Evolutionary conservation across 2,329 filamentous ascomycete species (phyloP), one percentile per base, ranked within the genome.

Genomic region (Trichoderma hamatum): DNA sequence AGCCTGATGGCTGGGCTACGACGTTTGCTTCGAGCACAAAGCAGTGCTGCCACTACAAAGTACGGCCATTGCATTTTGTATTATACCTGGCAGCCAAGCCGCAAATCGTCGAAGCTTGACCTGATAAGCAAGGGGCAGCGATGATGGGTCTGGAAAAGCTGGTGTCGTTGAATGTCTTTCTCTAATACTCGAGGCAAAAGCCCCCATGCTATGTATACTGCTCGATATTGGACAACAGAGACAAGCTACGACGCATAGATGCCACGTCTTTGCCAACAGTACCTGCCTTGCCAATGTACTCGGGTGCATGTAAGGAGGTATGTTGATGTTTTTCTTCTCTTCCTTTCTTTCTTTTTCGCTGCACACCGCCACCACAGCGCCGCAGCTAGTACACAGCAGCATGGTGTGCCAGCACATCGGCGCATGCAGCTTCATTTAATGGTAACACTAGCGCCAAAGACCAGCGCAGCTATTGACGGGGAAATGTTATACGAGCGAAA

Each of bases 341-440:
- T 32, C 46, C 26, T 14, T 34, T 28, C 39, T 30, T 51, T 16
- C 19, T 21, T 34, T 32, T 32, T 3, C 28, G 16, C 52, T 4
- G 21, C 60, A 63, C 60, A 63, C 60, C 60, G 60, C 60, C 28
- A 52, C 46, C 28, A 16, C n/a, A 49, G 46, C 28, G 54, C 52
- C n/a, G 52, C 52, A 55, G 19, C 24, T 34, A 11, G 39, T n/a
- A n/a, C 39, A 19, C 16, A 55, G 52, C 52, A n/a, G 19, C 28
- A 32, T 55, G 26, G 52, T 21, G 52, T 55, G 52, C 52, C 52
- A 55, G 26, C 52, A 55, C 52, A 55, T 55, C 14, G 16, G 9
- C 26, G 52, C 52, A 55, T 55, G 52, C 52, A 43, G 21, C 39
- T 46, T 60, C 24, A 46, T 60, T 19, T 30, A 13, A 43, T 43